Evolutionary conservation across 768 basidiomycete genomes (phyloP).

Genomic region (Hygrocybe coccinea): DNA sequence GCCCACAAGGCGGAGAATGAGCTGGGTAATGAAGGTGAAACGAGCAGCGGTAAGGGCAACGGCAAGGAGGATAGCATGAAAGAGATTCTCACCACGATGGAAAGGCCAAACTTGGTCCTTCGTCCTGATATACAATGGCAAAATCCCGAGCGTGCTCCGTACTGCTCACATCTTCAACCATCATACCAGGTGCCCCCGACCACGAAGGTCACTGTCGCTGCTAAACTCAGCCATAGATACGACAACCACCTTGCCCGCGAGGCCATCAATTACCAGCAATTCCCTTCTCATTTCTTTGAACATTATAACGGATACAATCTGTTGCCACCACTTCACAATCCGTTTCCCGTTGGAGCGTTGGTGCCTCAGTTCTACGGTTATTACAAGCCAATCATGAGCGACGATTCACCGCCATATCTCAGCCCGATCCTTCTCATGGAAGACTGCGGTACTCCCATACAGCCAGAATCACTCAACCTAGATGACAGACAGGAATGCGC

Average conservation of each 20-base stretch:
- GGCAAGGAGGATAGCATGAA: background rate
- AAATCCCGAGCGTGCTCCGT: constrained; percentile 24
- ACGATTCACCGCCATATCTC: constrained; percentile 9
- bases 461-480: constrained; percentile 19
- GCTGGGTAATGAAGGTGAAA: no score
- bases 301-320: constrained; percentile 49
- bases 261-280: constrained; percentile 40
- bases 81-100: background rate
- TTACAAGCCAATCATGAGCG: constrained; percentile 33
- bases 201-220: constrained; percentile 31
- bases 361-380: constrained; percentile 65
- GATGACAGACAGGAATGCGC: constrained; percentile 45
- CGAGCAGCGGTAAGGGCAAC: no score
- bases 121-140: constrained; percentile 29
- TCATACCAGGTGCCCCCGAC: constrained; percentile 26
- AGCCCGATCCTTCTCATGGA: constrained; percentile 44
- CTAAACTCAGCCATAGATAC: constrained; percentile 27
- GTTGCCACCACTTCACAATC: constrained; percentile 36
- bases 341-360: constrained; percentile 45
- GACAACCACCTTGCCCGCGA: constrained; percentile 33
- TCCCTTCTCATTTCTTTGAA: constrained; percentile 44
- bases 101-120: constrained; percentile 24
- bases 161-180: constrained; percentile 28
- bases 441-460: constrained; percentile 35
- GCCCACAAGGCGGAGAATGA: no score